Conservation (phyloP, 1,284 basidiomycete genomes). For the Schizophyllum commune region DNA sequence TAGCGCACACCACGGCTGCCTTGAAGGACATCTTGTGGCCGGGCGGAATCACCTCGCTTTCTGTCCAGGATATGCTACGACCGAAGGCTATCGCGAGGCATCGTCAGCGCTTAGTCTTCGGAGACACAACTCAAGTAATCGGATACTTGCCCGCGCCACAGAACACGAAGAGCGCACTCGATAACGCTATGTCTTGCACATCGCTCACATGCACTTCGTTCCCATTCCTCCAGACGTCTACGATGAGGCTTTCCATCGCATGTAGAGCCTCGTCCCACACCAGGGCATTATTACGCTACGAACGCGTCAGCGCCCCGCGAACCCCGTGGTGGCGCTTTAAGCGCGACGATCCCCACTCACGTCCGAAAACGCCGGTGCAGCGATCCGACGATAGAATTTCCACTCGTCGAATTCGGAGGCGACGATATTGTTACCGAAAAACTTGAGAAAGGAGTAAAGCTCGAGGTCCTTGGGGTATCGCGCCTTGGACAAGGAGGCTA, state of each 20-base stretch:
- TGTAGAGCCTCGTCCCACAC: constrained; percentile 13
- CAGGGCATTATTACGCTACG: not conserved
- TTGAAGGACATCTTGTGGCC: not conserved
- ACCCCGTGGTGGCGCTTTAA: no score
- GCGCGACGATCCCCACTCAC: constrained; percentile 13
- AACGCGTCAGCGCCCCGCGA: not conserved
- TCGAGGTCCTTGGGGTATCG: not conserved
- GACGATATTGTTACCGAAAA: constrained; percentile 47
- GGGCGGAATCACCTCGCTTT: constrained; percentile 21
- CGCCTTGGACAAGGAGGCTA: not conserved
- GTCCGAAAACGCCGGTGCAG: constrained; percentile 33
- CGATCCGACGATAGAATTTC: constrained; percentile 48
- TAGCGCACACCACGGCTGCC: not conserved
- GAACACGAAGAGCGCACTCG: constrained; percentile 52
- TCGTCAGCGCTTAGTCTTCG: no score
- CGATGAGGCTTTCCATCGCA: constrained; percentile 35
- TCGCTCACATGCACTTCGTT: constrained; percentile 26
- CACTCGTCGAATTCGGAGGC: constrained; percentile 53
- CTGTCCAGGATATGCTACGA: constrained; percentile 40
- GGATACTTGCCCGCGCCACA: constrained; percentile 47
- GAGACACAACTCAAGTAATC: no score
- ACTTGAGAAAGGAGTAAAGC: not conserved
- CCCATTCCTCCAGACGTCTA: constrained; percentile 26
- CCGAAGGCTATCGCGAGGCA: constrained; percentile 35
- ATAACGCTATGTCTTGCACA: constrained; percentile 35